Evolutionary conservation across 176 grass and related monocot genomes (phyloP), one percentile per base, ranked within the genome.

Genomic region (Triticum dicoccoides): DNA sequence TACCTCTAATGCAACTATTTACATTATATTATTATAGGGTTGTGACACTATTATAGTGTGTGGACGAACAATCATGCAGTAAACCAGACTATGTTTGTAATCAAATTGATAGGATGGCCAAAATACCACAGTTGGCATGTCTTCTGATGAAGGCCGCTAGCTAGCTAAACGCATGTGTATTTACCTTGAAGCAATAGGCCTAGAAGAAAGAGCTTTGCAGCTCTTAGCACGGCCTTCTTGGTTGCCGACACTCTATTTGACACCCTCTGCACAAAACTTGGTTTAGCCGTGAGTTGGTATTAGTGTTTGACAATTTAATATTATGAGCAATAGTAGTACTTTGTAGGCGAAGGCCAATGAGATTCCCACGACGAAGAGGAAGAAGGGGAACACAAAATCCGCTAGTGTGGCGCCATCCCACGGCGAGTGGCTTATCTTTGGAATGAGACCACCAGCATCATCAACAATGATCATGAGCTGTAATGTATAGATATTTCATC

Each of bases 391-490:
- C 20, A 95, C 95, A 11, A 97, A 97, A 82, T 97, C 95, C 12
- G 92, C 95, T 2, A 91, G 61, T 8, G 47, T 91, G 25, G 85
- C 79, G 5, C 92, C 92, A 5, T 95, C 76, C 95, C 95, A 97
- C 0, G 92, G 95, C 1, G 95, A 97, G 61, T 97, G 95, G 78
- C 90, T 93, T 39, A 97, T 90, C 10, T 65, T 21, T 0, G 92
- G 95, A 69, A 97, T 47, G 65, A 93, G 45, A 68, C 82, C 89
- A 15, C 95, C 95, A 32, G 74, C 91, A 73, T 97, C 87, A 14
- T 97, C 95, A 25, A 91, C 95, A 8, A 97, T 23, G 13, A 97
- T 95, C 95, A 97, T 97, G 6, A 97, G 87, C 95, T 97, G 92
- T 38, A 59, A 77, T 73, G 29, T 76, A 87, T 33, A 2, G 49